Evolutionary conservation across 345 rosid genomes (phyloP).

Genomic region (Eucalyptus polyanthemos): DNA sequence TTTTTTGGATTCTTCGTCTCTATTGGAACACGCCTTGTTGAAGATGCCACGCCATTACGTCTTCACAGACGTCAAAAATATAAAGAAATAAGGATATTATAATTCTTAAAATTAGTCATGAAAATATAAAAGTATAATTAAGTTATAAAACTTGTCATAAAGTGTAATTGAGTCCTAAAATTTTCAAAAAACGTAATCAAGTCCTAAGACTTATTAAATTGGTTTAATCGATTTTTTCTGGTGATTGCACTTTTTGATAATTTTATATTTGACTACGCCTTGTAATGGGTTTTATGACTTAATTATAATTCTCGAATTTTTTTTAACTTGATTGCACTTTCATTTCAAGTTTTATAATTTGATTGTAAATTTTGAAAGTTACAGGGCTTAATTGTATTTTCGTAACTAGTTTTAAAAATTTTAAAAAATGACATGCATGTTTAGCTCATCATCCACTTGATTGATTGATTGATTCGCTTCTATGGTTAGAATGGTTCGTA

Average conservation of each 20-base stretch:
- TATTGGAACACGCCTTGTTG: not conserved
- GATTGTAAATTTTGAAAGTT: too few relatives aligned
- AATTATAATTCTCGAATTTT: too few relatives aligned
- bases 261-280: too few relatives aligned
- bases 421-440: not conserved
- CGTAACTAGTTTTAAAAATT: too few relatives aligned
- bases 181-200: too few relatives aligned
- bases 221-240: accelerated
- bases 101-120: too few relatives aligned
- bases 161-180: accelerated
- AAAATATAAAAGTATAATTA: too few relatives aligned
- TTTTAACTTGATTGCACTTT: accelerated
- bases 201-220: too few relatives aligned
- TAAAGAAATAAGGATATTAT: too few relatives aligned
- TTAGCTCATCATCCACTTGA: not conserved
- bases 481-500: not conserved
- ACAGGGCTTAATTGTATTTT: too few relatives aligned
- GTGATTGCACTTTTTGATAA: too few relatives aligned
- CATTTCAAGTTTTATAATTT: accelerated
- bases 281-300: too few relatives aligned
- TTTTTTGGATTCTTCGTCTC: not conserved
- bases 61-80: not conserved
- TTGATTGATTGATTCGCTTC: not conserved
- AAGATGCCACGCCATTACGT: not conserved
- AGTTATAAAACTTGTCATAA: accelerated